A percentile compares a stretch with the other conserved stretches of the same genome.
These are phyloP conservation scores for Pseudocercospora cruenta DNA, from an alignment of 2,329 filamentous ascomycete species.

Conservation along the genomic window DNA sequence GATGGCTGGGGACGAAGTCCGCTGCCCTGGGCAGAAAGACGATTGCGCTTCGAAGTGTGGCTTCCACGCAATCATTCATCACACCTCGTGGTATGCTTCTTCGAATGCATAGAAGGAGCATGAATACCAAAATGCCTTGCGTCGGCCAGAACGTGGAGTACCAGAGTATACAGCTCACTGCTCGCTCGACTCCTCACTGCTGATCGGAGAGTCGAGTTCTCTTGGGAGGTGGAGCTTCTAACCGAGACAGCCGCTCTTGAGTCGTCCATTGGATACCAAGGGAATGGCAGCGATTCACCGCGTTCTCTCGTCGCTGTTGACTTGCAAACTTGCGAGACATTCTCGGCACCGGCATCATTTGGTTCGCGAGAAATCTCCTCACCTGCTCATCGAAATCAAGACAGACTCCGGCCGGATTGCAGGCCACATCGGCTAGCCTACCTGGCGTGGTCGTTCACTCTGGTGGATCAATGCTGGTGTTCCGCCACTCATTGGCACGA, in stretches of 20 bases:
- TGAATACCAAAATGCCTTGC: conserved; percentile 9
- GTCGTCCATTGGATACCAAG: conserved; percentile 28
- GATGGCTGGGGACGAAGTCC: conserved; percentile 1
- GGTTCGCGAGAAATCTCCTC: neutral
- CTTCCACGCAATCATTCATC: conserved; percentile 9
- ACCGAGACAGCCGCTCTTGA: conserved; percentile 6
- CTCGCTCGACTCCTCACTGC: neutral
- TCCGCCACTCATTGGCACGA: conserved; percentile 18
- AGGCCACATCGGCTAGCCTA: conserved; percentile 13
- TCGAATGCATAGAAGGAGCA: conserved; percentile 5
- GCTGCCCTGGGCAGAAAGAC: neutral
- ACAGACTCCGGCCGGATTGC: conserved; percentile 4
- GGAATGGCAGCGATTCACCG: conserved; percentile 24
- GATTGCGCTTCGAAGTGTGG: neutral
- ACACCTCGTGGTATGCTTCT: conserved; percentile 15
- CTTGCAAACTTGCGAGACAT: conserved; percentile 14
- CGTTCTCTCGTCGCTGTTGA: conserved; percentile 12
- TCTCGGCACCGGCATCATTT: conserved; percentile 13
- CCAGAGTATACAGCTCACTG: neutral
- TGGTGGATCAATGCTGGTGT: conserved; percentile 13
- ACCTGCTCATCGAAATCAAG: neutral
- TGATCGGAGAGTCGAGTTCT: conserved; percentile 3
- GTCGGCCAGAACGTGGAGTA: neutral
- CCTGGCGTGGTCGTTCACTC: conserved; percentile 14
- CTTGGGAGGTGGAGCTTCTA: conserved; percentile 3